Conservation (phyloP, 2,329 filamentous ascomycete genomes). For the Penicillium sp. region DNA sequence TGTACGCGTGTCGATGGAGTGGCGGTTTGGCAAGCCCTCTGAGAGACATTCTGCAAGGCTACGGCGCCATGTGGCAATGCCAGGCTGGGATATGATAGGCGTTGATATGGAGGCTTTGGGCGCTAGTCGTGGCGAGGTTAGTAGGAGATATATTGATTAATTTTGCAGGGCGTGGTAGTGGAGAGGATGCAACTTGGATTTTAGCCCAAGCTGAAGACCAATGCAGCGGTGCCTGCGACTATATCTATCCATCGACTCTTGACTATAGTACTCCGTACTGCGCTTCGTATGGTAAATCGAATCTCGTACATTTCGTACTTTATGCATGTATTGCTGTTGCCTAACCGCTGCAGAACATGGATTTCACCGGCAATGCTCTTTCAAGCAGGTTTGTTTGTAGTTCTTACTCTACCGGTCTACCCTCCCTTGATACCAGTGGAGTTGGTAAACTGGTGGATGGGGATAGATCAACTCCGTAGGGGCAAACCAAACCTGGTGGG, state of each 20-base stretch:
- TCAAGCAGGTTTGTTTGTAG: neutral
- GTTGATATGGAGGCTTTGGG: neutral
- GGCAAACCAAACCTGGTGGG: slow-evolving; percentile 10
- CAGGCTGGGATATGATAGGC: slow-evolving; percentile 13
- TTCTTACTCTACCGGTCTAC: neutral
- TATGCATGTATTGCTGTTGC: neutral
- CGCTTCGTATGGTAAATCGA: neutral
- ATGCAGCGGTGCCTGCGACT: neutral
- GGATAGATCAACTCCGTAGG: neutral
- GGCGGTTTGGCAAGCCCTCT: slow-evolving; percentile 4
- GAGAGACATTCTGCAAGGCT: slow-evolving; percentile 29
- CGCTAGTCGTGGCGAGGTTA: no score
- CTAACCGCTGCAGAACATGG: neutral
- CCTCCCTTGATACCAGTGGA: neutral
- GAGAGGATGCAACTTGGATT: no score
- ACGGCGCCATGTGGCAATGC: slow-evolving; percentile 26
- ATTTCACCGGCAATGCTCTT: neutral
- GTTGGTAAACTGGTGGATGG: neutral
- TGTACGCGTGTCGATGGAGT: slow-evolving; percentile 22
- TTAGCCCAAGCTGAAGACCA: neutral
- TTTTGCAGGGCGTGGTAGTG: no score
- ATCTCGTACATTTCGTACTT: neutral
- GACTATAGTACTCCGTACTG: neutral
- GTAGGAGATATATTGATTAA: no score
- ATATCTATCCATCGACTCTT: neutral